Base-by-base conservation (phyloP, 495 filamentous ascomycete genomes). In the Podospora sp. region DNA sequence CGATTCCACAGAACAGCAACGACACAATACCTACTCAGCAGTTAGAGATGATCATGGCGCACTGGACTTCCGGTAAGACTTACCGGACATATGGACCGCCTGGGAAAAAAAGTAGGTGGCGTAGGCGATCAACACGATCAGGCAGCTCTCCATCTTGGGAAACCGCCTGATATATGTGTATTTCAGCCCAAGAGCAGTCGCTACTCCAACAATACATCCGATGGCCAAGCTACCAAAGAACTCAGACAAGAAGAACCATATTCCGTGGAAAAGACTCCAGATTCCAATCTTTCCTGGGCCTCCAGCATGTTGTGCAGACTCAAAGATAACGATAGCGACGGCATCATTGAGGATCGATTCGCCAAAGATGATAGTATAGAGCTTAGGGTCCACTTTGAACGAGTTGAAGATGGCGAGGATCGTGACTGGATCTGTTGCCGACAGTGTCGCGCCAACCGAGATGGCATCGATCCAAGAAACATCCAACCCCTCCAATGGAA, bases 341-440 rank as follows among this genome's bases (percentile, higher is more conserved):
- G 95, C 95, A 83, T 99, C 95, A 76, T 99, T 99, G 58, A 99
- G 80, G 61, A 99, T 98, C 35, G 94, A 96, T 78, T 99, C 95
- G 71, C 95, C 95, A 76, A 99, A 99, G 65, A 99, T 98, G 70
- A 98, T 85, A 7, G 95, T 99, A 76, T 99, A 99, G 6, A 99
- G 86, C 79, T 97, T 97, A 11, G 95, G 95, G 76, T 99, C 95
- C 60, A 99, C 95, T 79, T 97, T 97, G 83, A 97, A 98, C 1
- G 96, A 90, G 75, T 97, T 99, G 87, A 99, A 99, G 65, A 99
- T 99, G 61, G 95, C 95, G 35, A 99, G 83, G 70, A 99, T 97
- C 0, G 95, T 99, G 58, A 99, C 93, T 0, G 95, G 95, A 73
- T 99, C 95, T 0, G 95, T 99, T 63, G 95, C 95, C 1, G 95